Base-by-base conservation (phyloP, 352 stramenopile species). In the Globisporangium camurandrum region DNA sequence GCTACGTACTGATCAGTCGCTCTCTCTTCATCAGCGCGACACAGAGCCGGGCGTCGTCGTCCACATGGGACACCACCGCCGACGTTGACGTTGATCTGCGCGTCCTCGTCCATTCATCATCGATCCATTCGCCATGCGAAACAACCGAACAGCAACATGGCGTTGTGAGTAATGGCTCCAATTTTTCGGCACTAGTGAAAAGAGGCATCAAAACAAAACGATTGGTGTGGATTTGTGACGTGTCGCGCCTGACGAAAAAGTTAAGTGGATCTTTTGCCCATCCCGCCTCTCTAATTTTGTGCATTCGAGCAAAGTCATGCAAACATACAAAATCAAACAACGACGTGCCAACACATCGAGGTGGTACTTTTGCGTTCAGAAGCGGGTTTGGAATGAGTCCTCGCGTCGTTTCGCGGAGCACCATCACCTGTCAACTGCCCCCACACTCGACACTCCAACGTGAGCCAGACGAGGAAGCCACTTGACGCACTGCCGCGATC, bases 241-340 rank as follows among this genome's bases (percentile, higher is more conserved):
- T 37, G 3, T 10, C 31, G 12, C 34, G 34, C 6, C 34, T 40
- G 34, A n/a, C 10, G 34, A 40, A 40, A 40, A 40, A 40, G 34
- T 40, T 40, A 40, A 22, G 34, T 40, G 34, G 34, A 40, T 40
- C 34, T 40, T 40, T 40, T 40, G 34, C 34, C 2, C 34, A 40
- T 40, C 34, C 34, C 17, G 3, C 11, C 14, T 40, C 34, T 40
- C 34, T 40, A 40, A 23, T 40, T 40, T 40, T 40, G 17, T 40
- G 34, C n/a, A n/a, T n/a, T n/a, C n/a, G n/a, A 16, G 31, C 31
- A 40, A 20, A 20, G 12, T 40, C 34, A 23, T 6, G 22, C 19
- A 23, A n/a, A 8, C 34, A 20, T 23, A 7, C 16, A 20, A n/a
- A n/a, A 20, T 9, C 19, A 40, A 40, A 40, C 19, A 23, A n/a